Conservation (phyloP, 768 basidiomycete species). For the Tricholoma saponaceum region DNA sequence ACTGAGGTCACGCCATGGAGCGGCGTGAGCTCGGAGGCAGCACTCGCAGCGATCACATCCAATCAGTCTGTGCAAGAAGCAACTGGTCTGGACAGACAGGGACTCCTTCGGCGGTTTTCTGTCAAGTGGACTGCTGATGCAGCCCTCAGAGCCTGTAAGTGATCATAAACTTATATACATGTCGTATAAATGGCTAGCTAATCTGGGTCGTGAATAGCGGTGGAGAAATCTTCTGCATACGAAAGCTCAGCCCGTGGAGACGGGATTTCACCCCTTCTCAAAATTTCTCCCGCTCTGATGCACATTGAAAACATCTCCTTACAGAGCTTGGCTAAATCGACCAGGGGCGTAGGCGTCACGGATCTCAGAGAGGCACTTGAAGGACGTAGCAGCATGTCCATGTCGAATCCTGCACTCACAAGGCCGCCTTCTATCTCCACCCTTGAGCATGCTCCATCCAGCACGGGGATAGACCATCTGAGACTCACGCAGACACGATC, state of each 20-base stretch:
- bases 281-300: constrained; percentile 84
- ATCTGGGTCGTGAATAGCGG: constrained; percentile 33
- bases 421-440: constrained; percentile 75
- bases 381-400: constrained; percentile 79
- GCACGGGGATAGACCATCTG: constrained; percentile 33
- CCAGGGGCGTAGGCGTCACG: constrained; percentile 78
- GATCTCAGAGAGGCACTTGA: constrained; percentile 88
- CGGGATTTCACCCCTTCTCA: constrained; percentile 69
- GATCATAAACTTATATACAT: background rate
- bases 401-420: constrained; percentile 72
- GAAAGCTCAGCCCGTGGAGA: constrained; percentile 60
- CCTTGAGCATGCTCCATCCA: constrained; percentile 61
- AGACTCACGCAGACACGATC: constrained; percentile 52
- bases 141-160: constrained; percentile 75
- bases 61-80: constrained; percentile 54
- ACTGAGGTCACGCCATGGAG: constrained; percentile 27
- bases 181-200: background rate
- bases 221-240: constrained; percentile 48
- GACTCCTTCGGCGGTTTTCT: constrained; percentile 50
- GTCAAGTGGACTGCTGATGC: constrained; percentile 68
- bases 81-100: constrained; percentile 57
- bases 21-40: constrained; percentile 49
- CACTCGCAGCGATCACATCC: constrained; percentile 53
- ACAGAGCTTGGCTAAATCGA: constrained; percentile 76
- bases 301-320: constrained; percentile 87